Conservation (phyloP, 345 rosid species). For the Lenwebbia sp. region DNA sequence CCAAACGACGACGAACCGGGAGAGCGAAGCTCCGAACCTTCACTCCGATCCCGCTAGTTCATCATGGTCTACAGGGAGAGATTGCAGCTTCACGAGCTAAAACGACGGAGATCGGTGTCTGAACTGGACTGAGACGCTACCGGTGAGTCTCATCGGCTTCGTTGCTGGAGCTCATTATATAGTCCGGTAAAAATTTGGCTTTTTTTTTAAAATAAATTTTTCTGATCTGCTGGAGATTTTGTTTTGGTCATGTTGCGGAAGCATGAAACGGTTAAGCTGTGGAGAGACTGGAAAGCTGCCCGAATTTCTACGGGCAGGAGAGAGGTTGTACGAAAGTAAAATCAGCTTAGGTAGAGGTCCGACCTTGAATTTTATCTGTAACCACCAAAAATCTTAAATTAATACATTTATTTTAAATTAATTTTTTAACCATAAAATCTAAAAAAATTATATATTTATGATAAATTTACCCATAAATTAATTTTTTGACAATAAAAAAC, state of each 20-base stretch:
- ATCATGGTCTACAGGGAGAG: background rate
- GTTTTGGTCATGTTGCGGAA: background rate
- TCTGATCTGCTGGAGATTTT: background rate
- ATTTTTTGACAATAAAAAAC: too few species aligned
- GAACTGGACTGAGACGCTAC: background rate
- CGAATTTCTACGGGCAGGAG: background rate
- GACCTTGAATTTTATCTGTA: background rate
- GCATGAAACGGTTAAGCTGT: background rate
- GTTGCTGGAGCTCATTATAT: background rate
- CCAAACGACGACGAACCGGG: background rate
- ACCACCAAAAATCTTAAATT: too few species aligned
- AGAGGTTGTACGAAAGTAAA: background rate
- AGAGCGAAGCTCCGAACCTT: background rate
- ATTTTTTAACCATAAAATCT: too few species aligned
- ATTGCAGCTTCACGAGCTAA: background rate
- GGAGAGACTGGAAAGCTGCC: background rate
- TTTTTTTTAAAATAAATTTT: background rate
- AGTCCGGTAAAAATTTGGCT: background rate
- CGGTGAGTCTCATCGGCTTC: background rate
- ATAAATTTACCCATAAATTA: too few species aligned
- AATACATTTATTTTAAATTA: too few species aligned
- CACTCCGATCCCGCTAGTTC: background rate
- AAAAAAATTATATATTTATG: too few species aligned
- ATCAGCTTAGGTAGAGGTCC: background rate
- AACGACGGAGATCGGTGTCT: background rate